phyloP scores from a whole-genome alignment of 352 stramenopile genomes.

The Phytophthora tentaculata region DNA sequence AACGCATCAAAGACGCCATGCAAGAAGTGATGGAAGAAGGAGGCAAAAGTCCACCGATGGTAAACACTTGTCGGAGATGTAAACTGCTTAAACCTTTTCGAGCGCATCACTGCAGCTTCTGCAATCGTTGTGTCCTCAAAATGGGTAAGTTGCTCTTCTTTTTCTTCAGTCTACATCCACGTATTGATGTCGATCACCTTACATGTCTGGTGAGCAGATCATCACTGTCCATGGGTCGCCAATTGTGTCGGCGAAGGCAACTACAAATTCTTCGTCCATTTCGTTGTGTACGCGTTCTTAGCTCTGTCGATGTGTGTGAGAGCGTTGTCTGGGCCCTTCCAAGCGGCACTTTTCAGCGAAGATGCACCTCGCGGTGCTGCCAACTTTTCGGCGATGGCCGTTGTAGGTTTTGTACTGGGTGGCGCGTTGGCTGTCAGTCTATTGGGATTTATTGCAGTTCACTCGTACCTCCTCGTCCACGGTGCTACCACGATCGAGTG shows the following conservation, averaged over 20 bases:
- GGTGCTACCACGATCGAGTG: constrained; percentile 85
- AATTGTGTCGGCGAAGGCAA: constrained; percentile 87
- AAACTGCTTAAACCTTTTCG: constrained; percentile 79
- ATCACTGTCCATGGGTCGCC: constrained; percentile 97
- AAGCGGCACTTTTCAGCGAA: constrained; percentile 35
- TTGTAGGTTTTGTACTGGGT: constrained; percentile 80
- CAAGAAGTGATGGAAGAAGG: constrained; percentile 69
- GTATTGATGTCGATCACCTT: constrained; percentile 13
- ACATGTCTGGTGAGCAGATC: constrained; percentile 74
- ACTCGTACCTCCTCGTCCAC: constrained; percentile 70
- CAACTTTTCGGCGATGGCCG: constrained; percentile 49
- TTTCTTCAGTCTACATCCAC: neutral
- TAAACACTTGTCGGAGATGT: constrained; percentile 65
- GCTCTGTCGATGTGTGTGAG: constrained; percentile 64
- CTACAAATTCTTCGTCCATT: constrained; percentile 91
- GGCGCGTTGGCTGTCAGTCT: constrained; percentile 74
- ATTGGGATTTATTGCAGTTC: constrained; percentile 73
- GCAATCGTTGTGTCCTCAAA: constrained; percentile 83
- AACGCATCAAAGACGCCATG: constrained; percentile 64
- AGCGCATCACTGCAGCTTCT: constrained; percentile 88
- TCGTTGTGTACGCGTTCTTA: constrained; percentile 80
- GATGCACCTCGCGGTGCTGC: constrained; percentile 17
- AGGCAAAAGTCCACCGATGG: constrained; percentile 18
- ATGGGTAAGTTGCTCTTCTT: constrained; percentile 68
- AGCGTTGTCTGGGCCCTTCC: constrained; percentile 62